phyloP scores from a whole-genome alignment of 345 rosid genomes.

The Gossypium anomalum region DNA sequence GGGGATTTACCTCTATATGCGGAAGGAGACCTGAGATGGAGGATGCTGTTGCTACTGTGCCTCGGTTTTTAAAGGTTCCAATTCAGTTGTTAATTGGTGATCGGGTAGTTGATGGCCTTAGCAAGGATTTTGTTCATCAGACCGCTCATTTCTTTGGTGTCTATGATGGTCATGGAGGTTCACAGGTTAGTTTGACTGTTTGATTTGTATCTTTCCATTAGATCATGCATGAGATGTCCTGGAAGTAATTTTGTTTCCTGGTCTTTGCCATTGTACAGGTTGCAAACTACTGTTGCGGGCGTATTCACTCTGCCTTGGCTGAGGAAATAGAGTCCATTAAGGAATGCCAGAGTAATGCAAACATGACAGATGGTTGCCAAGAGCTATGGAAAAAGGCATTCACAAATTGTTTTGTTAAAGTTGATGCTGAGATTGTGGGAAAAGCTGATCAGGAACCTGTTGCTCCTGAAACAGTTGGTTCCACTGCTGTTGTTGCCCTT shows the following conservation, averaged over 20 bases:
- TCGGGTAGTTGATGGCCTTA: conserved; percentile 47
- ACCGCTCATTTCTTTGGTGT: conserved; percentile 87
- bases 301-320: conserved; percentile 59
- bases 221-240: background rate
- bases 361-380: conserved; percentile 50
- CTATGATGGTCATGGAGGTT: conserved; percentile 98
- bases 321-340: conserved; percentile 61
- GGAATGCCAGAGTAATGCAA: conserved; percentile 37
- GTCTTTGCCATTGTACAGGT: conserved; percentile 44
- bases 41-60: conserved; percentile 70
- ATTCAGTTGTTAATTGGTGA: conserved; percentile 71
- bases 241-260: conserved; percentile 9
- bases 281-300: conserved; percentile 78
- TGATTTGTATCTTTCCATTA: background rate
- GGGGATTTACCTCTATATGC: conserved; percentile 76
- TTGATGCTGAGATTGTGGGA: conserved; percentile 82
- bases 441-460: conserved; percentile 45
- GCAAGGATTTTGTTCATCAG: conserved; percentile 47
- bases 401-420: conserved; percentile 63
- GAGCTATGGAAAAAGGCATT: conserved; percentile 80
- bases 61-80: conserved; percentile 61
- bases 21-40: conserved; percentile 99
- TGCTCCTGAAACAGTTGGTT: conserved; percentile 96
- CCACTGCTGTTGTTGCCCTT: conserved; percentile 87
- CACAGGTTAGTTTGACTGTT: conserved; percentile 46